Base-by-base conservation (phyloP, 2,329 filamentous ascomycete genomes). In the Aspergillus novofumigatus region DNA sequence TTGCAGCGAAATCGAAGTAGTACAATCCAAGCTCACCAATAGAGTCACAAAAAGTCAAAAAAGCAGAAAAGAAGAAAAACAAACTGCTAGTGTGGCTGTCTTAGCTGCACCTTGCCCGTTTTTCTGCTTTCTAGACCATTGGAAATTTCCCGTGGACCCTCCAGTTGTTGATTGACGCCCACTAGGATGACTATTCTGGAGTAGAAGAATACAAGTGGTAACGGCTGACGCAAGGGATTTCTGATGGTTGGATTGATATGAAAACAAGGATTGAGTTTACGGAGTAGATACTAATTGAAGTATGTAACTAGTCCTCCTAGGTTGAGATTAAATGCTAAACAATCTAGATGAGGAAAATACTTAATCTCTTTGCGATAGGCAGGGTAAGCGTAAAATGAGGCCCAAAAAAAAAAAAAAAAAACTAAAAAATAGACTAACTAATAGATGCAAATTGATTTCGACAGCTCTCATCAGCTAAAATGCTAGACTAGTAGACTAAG, bases 21-120 rank as follows among this genome's bases (percentile, higher is more conserved):
- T 51, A 47, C 47, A 57, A 53, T 56, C 42, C 54, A 48, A 56
- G 50, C 32, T 38, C 42, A 47, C 50, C 41, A 54, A 49, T 45
- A 53, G 48, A 53, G 45, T 47, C 55, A 56, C 35, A 49, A 52
- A 50, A 55, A 61, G 41, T 21, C 55, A 52, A 57, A 60, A 48
- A 44, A 55, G 52, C 21, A 48, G 55, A 44, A 42, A 53, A 54
- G 54, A 57, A 56, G 52, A 59, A 61, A 63, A 63, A 60, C 56
- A 61, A 59, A 61, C 51, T 52, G 57, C 63, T 65, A 65, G 63
- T 58, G 63, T 51, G 44, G 44, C 44, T 47, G 44, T 47, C 10
- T 26, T 47, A 47, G 59, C 58, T 64, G 63, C 63, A 65, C 45
- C 56, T 54, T 63, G 62, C 63, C 63, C 63, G 63, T 65, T 65